phyloP scores from a whole-genome alignment of 129 eudicot genomes.

The Chrysanthemum seticuspe region DNA sequence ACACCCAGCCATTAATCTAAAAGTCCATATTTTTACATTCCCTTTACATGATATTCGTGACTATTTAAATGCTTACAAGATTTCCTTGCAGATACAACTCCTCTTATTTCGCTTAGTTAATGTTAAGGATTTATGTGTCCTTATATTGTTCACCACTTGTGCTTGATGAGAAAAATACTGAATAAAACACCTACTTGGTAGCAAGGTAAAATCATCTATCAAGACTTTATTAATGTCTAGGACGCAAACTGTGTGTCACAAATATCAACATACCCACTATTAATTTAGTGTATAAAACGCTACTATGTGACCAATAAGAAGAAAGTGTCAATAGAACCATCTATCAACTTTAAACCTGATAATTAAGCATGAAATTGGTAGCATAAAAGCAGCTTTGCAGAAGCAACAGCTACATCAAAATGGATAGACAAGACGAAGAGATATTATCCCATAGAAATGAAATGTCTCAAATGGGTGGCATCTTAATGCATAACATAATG shows the following conservation, averaged over 20 bases:
- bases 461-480: constrained; percentile 1
- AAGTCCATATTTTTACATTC: neutral
- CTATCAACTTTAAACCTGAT: neutral
- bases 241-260: neutral
- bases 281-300: neutral
- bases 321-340: neutral
- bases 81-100: neutral
- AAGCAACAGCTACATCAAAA: neutral
- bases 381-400: too few species aligned
- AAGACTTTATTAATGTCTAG: neutral
- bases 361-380: neutral
- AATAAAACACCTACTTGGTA: too few species aligned
- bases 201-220: neutral
- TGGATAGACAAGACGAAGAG: neutral
- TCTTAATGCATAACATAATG: neutral
- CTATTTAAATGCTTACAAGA: neutral
- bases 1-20: neutral
- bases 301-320: neutral
- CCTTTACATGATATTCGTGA: neutral
- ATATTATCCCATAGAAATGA: neutral
- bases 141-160: neutral
- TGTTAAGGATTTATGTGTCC: neutral
- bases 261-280: neutral
- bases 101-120: neutral
- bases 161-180: too few species aligned